A percentile compares a stretch with the other conserved stretches of the same genome.
Evolutionary conservation across 2,329 filamentous ascomycete genomes (phyloP).

Genomic region (Cladobotryum protrusum): DNA sequence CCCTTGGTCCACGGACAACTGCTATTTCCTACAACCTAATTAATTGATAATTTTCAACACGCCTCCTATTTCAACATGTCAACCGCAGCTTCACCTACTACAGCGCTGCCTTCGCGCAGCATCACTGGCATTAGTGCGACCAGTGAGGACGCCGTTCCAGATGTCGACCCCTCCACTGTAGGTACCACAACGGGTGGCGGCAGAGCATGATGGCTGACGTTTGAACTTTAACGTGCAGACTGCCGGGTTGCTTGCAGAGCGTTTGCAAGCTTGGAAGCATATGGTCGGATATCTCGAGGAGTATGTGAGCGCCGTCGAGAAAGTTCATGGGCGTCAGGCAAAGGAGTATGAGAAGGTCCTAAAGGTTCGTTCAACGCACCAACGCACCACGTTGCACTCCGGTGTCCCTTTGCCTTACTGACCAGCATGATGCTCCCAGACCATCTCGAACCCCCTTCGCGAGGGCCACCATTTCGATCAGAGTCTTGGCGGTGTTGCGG

Average conservation of each 20-base stretch:
- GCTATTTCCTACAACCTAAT: background rate
- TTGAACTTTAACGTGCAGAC: slow-evolving; percentile 44
- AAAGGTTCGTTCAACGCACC: slow-evolving; percentile 48
- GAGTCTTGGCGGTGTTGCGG: slow-evolving; percentile 76
- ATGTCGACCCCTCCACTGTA: slow-evolving; percentile 53
- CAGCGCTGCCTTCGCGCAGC: slow-evolving; percentile 39
- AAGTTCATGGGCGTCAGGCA: slow-evolving; percentile 73
- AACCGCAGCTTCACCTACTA: slow-evolving; percentile 24
- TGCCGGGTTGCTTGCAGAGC: slow-evolving; percentile 74
- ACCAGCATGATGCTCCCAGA: slow-evolving; percentile 41
- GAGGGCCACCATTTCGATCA: slow-evolving; percentile 94
- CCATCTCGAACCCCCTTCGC: slow-evolving; percentile 75
- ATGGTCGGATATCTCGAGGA: slow-evolving; percentile 87
- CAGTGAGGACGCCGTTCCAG: slow-evolving; percentile 54
- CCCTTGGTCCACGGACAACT: background rate
- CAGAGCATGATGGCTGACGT: background rate
- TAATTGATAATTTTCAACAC: background rate
- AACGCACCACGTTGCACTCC: background rate
- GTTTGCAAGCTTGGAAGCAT: slow-evolving; percentile 93
- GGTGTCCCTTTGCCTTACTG: slow-evolving; percentile 1
- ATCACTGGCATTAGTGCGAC: slow-evolving; percentile 39
- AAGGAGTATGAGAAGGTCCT: slow-evolving; percentile 95
- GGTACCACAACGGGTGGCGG: slow-evolving; percentile 20
- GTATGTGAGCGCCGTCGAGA: slow-evolving; percentile 79
- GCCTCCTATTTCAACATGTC: slow-evolving; percentile 18